Percentiles rank a stretch among this genome's conserved stretches.
Evolutionary conservation across 805 yeast genomes (phyloP).

Genomic region (Candida tammaniensis): DNA sequence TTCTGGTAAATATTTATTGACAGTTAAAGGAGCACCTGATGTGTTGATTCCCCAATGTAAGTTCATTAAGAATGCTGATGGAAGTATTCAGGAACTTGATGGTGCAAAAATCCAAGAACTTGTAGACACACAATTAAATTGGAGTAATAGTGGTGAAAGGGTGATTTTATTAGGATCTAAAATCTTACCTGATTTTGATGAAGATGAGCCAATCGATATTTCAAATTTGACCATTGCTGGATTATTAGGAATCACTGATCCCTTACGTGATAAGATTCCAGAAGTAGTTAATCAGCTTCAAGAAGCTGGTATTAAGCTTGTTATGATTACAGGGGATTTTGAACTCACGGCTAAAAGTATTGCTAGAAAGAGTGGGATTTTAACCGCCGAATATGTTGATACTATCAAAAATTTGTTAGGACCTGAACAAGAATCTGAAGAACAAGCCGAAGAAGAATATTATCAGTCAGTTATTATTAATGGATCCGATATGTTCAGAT

Average conservation of each 20-base stretch:
- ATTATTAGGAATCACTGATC: conserved; percentile 42
- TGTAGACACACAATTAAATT: conserved; percentile 24
- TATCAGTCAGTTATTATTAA: conserved; percentile 27
- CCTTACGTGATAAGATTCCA: conserved; percentile 36
- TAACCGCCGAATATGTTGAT: conserved; percentile 21
- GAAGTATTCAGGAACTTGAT: conserved; percentile 17
- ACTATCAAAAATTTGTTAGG: conserved; percentile 17
- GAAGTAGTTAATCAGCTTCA: conserved; percentile 30
- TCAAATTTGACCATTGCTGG: conserved; percentile 26
- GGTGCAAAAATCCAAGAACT: conserved; percentile 12
- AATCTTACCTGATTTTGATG: conserved; percentile 16
- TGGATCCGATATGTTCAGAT: conserved; percentile 26
- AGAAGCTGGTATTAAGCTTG: conserved; percentile 39
- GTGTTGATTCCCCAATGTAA: conserved; percentile 25
- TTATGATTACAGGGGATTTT: conserved; percentile 54
- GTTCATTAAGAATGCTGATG: conserved; percentile 21
- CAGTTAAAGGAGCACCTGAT: conserved; percentile 49
- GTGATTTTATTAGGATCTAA: conserved; percentile 29
- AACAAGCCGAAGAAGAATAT: conserved; percentile 1
- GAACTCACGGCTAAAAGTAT: conserved; percentile 51
- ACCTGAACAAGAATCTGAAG: neutral
- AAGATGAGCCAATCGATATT: conserved; percentile 7
- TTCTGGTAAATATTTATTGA: conserved; percentile 17
- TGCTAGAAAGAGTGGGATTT: conserved; percentile 42
- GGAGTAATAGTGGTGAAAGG: conserved; percentile 38